Conservation (phyloP, 1,139 yeast genomes). For the Zygosaccharomyces sapae region DNA sequence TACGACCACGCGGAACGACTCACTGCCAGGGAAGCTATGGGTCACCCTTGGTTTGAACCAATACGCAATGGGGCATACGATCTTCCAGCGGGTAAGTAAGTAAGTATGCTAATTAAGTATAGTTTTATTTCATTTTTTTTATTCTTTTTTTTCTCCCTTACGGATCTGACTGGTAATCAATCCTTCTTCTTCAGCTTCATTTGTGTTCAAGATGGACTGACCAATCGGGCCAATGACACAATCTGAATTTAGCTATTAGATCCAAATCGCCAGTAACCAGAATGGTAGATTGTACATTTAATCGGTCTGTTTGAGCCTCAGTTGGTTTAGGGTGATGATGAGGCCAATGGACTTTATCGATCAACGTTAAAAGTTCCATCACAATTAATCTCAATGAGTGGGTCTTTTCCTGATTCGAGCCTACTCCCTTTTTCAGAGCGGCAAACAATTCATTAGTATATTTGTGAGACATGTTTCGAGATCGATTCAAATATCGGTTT, state of each 20-base stretch:
- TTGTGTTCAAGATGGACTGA: constrained; percentile 3
- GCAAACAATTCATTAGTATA: constrained; percentile 12
- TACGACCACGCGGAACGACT: constrained; percentile 94
- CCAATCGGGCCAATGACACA: constrained; percentile 19
- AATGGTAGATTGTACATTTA: constrained; percentile 19
- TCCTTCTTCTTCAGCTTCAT: background rate
- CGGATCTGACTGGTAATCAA: background rate
- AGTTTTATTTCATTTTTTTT: background rate
- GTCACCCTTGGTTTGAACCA: constrained; percentile 53
- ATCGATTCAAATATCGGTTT: constrained; percentile 8
- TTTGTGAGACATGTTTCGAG: constrained; percentile 7
- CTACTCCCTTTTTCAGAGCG: constrained; percentile 9
- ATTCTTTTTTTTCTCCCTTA: no score
- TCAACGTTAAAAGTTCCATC: constrained; percentile 7
- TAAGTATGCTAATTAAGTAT: background rate
- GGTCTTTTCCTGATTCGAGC: constrained; percentile 1
- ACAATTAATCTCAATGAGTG: constrained; percentile 11
- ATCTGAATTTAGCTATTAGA: constrained; percentile 19
- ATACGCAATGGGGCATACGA: constrained; percentile 22
- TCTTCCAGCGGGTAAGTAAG: constrained; percentile 4
- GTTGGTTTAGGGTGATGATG: constrained; percentile 8
- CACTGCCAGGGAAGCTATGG: constrained; percentile 94
- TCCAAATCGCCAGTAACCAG: constrained; percentile 19
- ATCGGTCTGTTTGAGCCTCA: constrained; percentile 10
- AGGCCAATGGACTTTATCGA: constrained; percentile 8